phyloP scores from a whole-genome alignment of 2,329 filamentous ascomycete genomes.

The Ophiostoma sp. region DNA sequence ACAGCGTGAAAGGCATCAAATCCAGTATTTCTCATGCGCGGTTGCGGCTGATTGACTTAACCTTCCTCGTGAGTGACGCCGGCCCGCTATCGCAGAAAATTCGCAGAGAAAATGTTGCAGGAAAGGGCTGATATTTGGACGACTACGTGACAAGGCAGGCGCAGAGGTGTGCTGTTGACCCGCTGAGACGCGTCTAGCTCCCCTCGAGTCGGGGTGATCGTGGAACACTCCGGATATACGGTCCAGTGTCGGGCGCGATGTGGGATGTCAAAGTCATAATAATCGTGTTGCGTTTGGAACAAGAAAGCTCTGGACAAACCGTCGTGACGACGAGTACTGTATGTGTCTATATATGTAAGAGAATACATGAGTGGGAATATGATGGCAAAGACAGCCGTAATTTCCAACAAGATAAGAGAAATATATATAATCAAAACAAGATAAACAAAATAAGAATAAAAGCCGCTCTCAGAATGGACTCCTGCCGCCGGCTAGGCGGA shows the following conservation, averaged over 20 bases:
- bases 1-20: too few species aligned
- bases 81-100: neutral
- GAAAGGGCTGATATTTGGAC: slow-evolving; percentile 1
- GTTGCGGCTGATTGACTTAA: too few species aligned
- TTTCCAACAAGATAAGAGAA: neutral
- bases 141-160: neutral
- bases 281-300: neutral
- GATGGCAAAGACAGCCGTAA: neutral
- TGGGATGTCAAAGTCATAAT: neutral
- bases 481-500: slow-evolving; percentile 65
- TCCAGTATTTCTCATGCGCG: too few species aligned
- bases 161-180: neutral
- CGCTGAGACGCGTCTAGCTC: neutral
- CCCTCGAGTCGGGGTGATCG: neutral
- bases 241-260: neutral
- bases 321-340: neutral
- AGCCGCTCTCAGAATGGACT: slow-evolving; percentile 44
- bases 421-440: neutral
- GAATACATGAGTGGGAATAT: neutral
- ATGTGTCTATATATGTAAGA: slow-evolving; percentile 1
- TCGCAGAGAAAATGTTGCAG: neutral
- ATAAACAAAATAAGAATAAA: neutral
- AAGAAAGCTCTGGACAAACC: neutral
- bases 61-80: too few species aligned
- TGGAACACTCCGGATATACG: too few species aligned